Percentiles rank a stretch among this genome's conserved stretches.
These are phyloP conservation scores for Russula earlei DNA, from an alignment of 768 basidiomycete species.

Conservation along the genomic window DNA sequence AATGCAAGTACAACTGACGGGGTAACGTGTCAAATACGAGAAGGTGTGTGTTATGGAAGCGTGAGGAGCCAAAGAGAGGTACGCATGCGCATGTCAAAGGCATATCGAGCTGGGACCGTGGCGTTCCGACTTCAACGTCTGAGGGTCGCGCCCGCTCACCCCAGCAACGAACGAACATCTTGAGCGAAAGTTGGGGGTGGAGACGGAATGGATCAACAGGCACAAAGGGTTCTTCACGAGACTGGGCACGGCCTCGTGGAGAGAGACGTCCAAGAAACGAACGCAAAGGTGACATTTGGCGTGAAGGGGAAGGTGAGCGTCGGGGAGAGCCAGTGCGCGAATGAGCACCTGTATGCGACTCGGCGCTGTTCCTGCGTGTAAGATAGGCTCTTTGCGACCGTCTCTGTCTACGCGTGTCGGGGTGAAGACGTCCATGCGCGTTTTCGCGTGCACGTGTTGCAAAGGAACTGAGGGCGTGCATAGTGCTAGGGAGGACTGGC, in stretches of 20 bases:
- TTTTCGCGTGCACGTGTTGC: constrained; percentile 5
- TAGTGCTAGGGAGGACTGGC: constrained; percentile 6
- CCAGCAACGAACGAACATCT: constrained; percentile 5
- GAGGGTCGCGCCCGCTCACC: background rate
- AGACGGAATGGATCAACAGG: constrained; percentile 30
- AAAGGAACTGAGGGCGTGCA: constrained; percentile 2
- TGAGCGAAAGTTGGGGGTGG: constrained; percentile 15
- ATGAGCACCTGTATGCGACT: too few species aligned
- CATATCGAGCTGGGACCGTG: background rate
- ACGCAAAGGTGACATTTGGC: constrained; percentile 48
- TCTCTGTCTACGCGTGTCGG: constrained; percentile 2
- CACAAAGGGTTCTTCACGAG: constrained; percentile 33
- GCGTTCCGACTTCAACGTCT: background rate
- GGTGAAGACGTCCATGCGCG: background rate
- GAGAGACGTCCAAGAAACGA: constrained; percentile 42
- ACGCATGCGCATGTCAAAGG: constrained; percentile 17
- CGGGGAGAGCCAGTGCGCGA: constrained; percentile 32
- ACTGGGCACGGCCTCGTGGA: constrained; percentile 40
- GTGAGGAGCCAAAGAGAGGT: constrained; percentile 8
- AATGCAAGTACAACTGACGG: constrained; percentile 35
- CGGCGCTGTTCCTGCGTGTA: constrained; percentile 21
- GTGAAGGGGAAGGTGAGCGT: constrained; percentile 31
- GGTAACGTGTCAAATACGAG: constrained; percentile 33
- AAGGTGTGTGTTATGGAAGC: constrained; percentile 16
- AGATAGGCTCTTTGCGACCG: constrained; percentile 18